phyloP scores from a whole-genome alignment of 2,329 filamentous ascomycete species.

The Fusarium transvaalense region DNA sequence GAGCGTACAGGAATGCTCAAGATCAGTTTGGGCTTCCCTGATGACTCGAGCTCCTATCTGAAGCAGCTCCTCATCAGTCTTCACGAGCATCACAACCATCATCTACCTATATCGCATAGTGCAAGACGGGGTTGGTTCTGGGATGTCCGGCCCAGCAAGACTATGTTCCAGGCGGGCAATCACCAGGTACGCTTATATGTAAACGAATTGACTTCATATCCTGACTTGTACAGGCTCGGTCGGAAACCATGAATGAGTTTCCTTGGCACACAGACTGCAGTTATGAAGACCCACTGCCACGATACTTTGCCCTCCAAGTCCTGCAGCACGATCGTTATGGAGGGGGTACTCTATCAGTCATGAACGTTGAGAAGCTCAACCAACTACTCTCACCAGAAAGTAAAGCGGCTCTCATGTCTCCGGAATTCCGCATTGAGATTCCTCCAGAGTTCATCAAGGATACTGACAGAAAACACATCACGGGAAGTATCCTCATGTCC shows the following conservation, averaged over 20 bases:
- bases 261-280: slow-evolving; percentile 61
- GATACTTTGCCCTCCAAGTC: slow-evolving; percentile 58
- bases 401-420: slow-evolving; percentile 37
- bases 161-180: slow-evolving; percentile 47
- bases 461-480: slow-evolving; percentile 26
- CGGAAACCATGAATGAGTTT: slow-evolving; percentile 58
- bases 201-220: not conserved
- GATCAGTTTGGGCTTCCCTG: slow-evolving; percentile 51
- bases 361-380: slow-evolving; percentile 51
- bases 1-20: slow-evolving; percentile 52
- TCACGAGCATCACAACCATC: slow-evolving; percentile 51
- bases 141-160: slow-evolving; percentile 54
- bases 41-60: slow-evolving; percentile 53
- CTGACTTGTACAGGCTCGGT: not conserved
- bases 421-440: slow-evolving; percentile 51
- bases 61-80: slow-evolving; percentile 51
- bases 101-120: slow-evolving; percentile 57
- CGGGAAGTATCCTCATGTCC: slow-evolving; percentile 42
- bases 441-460: slow-evolving; percentile 54
- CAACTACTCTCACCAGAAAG: slow-evolving; percentile 45
- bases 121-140: slow-evolving; percentile 59
- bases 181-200: slow-evolving; percentile 53
- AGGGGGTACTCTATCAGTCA: slow-evolving; percentile 56
- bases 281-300: slow-evolving; percentile 55
- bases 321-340: slow-evolving; percentile 56